Conservation (phyloP, 1,284 basidiomycete genomes). For the Leccinum pseudoinsigne region DNA sequence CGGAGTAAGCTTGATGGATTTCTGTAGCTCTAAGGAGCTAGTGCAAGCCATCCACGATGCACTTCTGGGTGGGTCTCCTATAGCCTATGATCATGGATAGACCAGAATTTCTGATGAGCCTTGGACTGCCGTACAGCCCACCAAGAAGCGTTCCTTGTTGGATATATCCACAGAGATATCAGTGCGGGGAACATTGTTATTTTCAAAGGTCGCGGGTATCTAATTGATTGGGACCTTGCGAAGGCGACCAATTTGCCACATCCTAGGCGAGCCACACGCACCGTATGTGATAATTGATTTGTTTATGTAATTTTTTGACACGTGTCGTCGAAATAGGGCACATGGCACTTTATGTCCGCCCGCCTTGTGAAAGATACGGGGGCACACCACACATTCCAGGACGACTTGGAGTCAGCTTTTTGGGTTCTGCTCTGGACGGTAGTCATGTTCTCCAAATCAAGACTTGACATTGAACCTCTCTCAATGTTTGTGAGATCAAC, state of each 20-base stretch:
- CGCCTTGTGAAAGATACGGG: background rate
- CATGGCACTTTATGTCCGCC: background rate
- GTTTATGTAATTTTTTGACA: background rate
- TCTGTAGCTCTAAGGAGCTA: background rate
- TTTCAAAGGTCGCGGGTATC: background rate
- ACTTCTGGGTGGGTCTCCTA: background rate
- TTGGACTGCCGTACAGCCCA: background rate
- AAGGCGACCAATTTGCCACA: background rate
- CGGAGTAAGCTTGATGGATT: background rate
- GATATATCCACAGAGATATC: background rate
- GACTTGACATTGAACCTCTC: background rate
- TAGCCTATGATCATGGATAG: background rate
- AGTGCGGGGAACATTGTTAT: background rate
- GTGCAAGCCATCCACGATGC: background rate
- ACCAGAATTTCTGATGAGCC: background rate
- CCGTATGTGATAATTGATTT: background rate
- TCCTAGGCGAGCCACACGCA: background rate
- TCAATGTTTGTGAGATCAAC: background rate
- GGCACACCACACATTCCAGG: background rate
- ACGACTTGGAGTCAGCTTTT: constrained; percentile 2
- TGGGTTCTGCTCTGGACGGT: background rate
- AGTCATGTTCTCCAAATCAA: background rate
- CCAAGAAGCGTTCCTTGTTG: background rate
- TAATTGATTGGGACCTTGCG: background rate
- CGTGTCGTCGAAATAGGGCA: background rate